Base-by-base conservation (phyloP, 2,329 filamentous ascomycete species). In the Corniculantispora saksenae region DNA sequence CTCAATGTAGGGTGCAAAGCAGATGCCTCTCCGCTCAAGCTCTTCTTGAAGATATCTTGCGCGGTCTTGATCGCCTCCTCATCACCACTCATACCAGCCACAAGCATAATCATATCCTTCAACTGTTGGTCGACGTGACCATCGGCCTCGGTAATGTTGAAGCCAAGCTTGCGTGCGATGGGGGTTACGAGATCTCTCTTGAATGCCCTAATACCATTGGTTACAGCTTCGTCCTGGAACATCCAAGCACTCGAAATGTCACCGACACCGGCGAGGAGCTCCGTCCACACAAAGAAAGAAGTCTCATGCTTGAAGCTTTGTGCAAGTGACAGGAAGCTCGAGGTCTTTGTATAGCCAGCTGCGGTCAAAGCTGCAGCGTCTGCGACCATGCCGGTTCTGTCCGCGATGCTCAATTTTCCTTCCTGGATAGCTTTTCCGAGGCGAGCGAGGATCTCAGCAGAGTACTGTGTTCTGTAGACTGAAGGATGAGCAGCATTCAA, bases 221-320 rank as follows among this genome's bases (percentile, higher is more conserved):
- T 89, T 57, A 89, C 80, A 47, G 88, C 82, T 66, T 89, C 78
- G 66, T 96, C 91, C 77, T 97, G 93, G 51, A 78, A 78, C 69
- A 94, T 83, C 94, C 94, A 98, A 10, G 94, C 91, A 63, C 86
- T 86, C 70, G 94, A 90, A 43, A 98, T 85, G 19, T 88, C 84
- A 29, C 86, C 87, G 66, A 97, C 85, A 57, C 93, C 89, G 54
- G 90, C 86, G 60, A 93, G 85, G 66, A 98, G 91, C 77, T 97
- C 93, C 69, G 92, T 93, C 94, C 94, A 98, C 2, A 98, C 94
- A 50, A 97, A 92, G 70, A 93, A 97, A 72, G 97, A 92, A 0
- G 88, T 83, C 80, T 98, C 94, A 1, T 88, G 84, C 72, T 89
- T 87, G 74, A 98, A 95, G 58, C 91, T 89, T 76, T 95, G 91